Conservation (phyloP, 352 stramenopile genomes). For the Phytophthora agathidicida region DNA sequence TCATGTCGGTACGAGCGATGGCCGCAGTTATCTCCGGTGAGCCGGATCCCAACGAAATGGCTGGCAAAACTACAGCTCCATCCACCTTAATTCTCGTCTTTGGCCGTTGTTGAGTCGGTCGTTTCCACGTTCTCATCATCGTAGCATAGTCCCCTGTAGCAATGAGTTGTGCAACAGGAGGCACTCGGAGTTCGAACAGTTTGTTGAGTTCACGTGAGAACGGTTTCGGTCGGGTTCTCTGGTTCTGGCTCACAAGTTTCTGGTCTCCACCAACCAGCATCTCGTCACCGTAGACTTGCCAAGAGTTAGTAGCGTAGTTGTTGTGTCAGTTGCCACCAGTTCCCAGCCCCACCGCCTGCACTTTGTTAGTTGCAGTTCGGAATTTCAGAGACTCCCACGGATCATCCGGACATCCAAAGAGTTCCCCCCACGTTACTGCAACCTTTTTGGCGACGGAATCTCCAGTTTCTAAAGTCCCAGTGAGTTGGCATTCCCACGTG, state of each 20-base stretch:
- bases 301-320: not conserved
- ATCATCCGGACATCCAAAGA: not conserved
- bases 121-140: not conserved
- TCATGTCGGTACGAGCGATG: not conserved
- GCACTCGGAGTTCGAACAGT: not conserved
- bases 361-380: not conserved
- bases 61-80: no score
- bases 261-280: not conserved
- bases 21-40: not conserved
- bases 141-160: not conserved
- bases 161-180: not conserved
- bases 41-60: not conserved
- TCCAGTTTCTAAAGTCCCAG: not conserved
- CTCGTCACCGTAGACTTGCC: not conserved
- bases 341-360: not conserved
- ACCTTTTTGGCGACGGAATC: not conserved
- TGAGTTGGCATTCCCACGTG: not conserved
- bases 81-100: not conserved
- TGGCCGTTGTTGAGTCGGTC: not conserved
- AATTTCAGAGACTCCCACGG: not conserved
- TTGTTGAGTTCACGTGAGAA: not conserved
- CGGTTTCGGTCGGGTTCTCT: not conserved
- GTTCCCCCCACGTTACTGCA: not conserved
- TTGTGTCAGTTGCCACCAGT: not conserved
- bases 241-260: not conserved